Evolutionary conservation across 345 rosid genomes (phyloP), one percentile per base, ranked within the genome.

Genomic region (Fremontodendron californicum): DNA sequence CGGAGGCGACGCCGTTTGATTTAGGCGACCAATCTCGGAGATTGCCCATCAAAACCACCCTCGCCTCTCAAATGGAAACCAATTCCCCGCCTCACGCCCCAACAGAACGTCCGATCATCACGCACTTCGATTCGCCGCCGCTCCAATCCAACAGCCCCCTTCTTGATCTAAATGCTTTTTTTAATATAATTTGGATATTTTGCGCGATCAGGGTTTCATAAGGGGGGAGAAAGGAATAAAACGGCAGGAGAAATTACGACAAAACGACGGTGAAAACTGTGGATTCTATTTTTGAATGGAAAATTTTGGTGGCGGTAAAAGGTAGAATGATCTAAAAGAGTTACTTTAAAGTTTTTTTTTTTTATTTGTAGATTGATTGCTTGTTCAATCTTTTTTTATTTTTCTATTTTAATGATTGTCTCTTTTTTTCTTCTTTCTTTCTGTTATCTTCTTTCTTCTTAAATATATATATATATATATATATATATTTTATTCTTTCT

Each of bases 1-100:
- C 93, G 69, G 77, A 37, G 18, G 67, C 81, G 61, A 54, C 75
- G 69, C 84, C 84, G 85, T 78, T 81, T 16, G 46, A 73, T 62
- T 90, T 91, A 27, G 87, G 89, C 78, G 89, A 75, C 87, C 88
- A 90, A 75, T 83, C 92, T 39, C 85, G 89, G 40, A 89, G 90
- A 86, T 90, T 92, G 65, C 93, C 93, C 97, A 93, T 93, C 77
- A 78, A 82, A 85, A 74, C 70, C 70, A 45, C 16, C 1, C 29
- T 19, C 7, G 18, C 45, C 19, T 33, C 46, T 5, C 18, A 78
- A 33, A 23, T 2, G 49, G 54, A 57, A 73, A 54, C 9, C 21
- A 33, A 12, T 42, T 27, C 3, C 66, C 66, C n/a, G 48, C 27
- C 23, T 42, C 49, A 74, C 67, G 51, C 55, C 7, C 8, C 40